phyloP scores from a whole-genome alignment of 805 yeast genomes.

The Kodamaea kaohsiungensis region DNA sequence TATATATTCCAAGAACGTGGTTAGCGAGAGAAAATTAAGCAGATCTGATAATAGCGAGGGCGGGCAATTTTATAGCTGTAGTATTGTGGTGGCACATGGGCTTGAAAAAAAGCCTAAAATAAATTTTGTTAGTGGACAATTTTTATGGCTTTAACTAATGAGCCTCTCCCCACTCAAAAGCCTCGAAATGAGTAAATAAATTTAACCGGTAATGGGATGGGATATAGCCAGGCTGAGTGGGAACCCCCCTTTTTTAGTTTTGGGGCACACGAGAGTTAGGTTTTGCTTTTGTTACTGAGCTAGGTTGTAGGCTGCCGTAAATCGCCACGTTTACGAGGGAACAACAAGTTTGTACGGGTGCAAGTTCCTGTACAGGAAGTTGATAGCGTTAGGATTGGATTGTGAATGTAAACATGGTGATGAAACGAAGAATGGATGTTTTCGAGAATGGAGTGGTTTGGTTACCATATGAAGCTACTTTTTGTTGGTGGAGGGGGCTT shows the following conservation, averaged over 20 bases:
- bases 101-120: neutral
- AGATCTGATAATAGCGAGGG: neutral
- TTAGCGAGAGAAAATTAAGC: neutral
- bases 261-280: neutral
- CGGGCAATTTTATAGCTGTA: neutral
- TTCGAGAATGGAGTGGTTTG: too few relatives aligned
- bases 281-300: too few relatives aligned
- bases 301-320: neutral
- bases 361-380: neutral
- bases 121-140: neutral
- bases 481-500: too few relatives aligned
- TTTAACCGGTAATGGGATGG: neutral
- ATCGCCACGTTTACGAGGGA: neutral
- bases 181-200: neutral
- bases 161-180: neutral
- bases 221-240: neutral
- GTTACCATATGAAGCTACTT: too few relatives aligned
- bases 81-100: neutral
- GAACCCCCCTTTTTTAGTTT: neutral
- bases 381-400: neutral
- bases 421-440: too few relatives aligned
- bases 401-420: neutral
- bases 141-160: neutral
- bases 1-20: neutral
- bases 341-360: neutral